Conservation (phyloP, 2,329 filamentous ascomycete species). For the Aspergillus thermomutatus region DNA sequence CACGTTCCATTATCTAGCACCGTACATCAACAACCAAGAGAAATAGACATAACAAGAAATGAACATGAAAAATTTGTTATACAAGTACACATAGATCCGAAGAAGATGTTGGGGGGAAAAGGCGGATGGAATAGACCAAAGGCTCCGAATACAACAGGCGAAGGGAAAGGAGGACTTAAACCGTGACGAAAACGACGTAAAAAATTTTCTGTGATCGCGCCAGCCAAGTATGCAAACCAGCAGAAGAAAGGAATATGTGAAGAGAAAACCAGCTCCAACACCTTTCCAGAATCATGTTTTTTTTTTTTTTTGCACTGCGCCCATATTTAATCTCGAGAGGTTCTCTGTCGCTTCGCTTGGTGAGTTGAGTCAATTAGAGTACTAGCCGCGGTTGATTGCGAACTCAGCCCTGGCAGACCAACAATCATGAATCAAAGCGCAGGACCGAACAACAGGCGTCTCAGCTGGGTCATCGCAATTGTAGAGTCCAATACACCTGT, state of each 20-base stretch:
- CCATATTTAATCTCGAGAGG: neutral
- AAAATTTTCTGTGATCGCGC: constrained; percentile 9
- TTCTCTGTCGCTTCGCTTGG: neutral
- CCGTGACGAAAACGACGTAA: constrained; percentile 9
- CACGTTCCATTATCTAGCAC: constrained; percentile 30
- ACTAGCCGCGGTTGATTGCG: neutral
- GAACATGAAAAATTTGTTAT: constrained; percentile 22
- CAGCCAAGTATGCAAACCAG: constrained; percentile 4
- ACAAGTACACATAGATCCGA: constrained; percentile 36
- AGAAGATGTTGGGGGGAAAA: constrained; percentile 19
- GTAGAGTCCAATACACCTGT: constrained; percentile 12
- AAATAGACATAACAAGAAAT: constrained; percentile 16
- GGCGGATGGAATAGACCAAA: constrained; percentile 11
- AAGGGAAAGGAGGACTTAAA: constrained; percentile 2
- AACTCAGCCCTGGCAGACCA: no score
- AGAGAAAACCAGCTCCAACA: neutral
- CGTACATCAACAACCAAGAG: constrained; percentile 15
- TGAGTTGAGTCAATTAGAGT: neutral
- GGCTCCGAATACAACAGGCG: constrained; percentile 11
- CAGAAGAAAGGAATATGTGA: neutral
- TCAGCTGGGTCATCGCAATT: constrained; percentile 2
- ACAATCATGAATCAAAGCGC: neutral
- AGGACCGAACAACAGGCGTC: neutral
- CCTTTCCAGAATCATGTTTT: neutral
- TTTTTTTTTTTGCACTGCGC: neutral